phyloP scores from a whole-genome alignment of 2,329 filamentous ascomycete species.

The Hyphodiscus sp. region DNA sequence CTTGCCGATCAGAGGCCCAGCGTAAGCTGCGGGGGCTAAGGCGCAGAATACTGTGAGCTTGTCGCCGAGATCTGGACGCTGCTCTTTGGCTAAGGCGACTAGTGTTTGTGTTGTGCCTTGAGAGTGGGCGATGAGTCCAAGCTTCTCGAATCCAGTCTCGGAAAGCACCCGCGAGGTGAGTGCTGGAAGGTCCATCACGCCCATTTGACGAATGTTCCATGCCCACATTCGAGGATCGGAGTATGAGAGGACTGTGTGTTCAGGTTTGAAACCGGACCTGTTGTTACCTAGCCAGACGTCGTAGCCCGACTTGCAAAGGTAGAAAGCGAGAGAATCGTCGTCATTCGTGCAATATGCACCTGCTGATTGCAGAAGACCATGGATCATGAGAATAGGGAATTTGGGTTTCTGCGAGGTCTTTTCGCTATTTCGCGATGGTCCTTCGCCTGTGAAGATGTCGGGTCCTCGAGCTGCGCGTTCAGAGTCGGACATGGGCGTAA shows the following conservation, averaged over 20 bases:
- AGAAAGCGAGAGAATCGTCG: constrained; percentile 84
- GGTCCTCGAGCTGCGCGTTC: constrained; percentile 52
- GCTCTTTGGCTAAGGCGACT: constrained; percentile 82
- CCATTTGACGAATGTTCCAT: constrained; percentile 95
- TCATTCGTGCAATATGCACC: constrained; percentile 89
- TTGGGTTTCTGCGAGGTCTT: constrained; percentile 36
- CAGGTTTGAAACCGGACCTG: constrained; percentile 75
- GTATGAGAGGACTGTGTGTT: constrained; percentile 64
- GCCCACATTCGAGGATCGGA: constrained; percentile 89
- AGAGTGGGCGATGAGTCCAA: constrained; percentile 79
- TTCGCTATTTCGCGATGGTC: constrained; percentile 29
- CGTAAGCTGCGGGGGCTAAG: constrained; percentile 83
- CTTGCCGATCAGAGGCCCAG: constrained; percentile 77
- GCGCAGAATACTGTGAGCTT: constrained; percentile 87
- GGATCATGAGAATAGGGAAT: constrained; percentile 82
- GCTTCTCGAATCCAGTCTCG: constrained; percentile 76
- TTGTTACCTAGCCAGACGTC: constrained; percentile 97
- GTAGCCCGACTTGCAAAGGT: constrained; percentile 83
- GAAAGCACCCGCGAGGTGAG: constrained; percentile 71
- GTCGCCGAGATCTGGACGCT: constrained; percentile 75
- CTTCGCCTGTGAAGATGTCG: constrained; percentile 50
- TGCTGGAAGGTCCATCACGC: constrained; percentile 78
- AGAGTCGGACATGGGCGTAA: constrained; percentile 44
- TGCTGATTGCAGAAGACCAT: constrained; percentile 80
- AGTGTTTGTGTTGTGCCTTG: constrained; percentile 89